Percentiles rank a stretch among this genome's conserved stretches.
Evolutionary conservation across 345 rosid genomes (phyloP).

Genomic region (Pseudoturritis turrita): DNA sequence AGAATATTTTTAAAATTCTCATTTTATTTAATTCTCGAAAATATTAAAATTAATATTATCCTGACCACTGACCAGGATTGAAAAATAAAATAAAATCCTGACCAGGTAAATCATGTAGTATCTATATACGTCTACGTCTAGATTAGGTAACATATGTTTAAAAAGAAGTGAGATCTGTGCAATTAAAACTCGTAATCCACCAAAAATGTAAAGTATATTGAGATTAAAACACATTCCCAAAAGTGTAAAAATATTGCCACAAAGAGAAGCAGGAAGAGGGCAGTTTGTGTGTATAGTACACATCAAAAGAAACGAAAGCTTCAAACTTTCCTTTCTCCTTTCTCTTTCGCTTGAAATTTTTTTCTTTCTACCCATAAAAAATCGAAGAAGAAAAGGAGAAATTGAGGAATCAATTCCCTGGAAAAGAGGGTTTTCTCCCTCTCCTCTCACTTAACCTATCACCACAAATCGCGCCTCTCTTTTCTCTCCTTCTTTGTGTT

Average conservation of each 20-base stretch:
- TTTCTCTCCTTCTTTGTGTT: background rate
- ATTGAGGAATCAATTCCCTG: constrained; percentile 20
- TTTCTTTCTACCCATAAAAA: constrained; percentile 1
- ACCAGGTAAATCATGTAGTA: background rate
- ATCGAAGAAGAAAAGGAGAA: background rate
- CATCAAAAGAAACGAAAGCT: constrained; percentile 32
- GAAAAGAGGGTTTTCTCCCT: constrained; percentile 24
- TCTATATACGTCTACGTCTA: background rate
- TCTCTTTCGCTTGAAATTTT: constrained; percentile 24
- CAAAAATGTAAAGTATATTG: constrained; percentile 2
- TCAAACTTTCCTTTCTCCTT: constrained; percentile 32
- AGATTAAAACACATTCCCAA: constrained; percentile 1
- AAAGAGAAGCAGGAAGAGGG: background rate
- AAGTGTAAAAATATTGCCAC: background rate
- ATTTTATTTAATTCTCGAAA: too few species aligned
- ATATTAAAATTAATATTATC: too few species aligned
- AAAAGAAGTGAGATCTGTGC: background rate
- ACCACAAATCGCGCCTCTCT: constrained; percentile 15
- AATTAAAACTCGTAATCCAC: constrained; percentile 15
- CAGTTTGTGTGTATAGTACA: constrained; percentile 12
- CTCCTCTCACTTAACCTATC: constrained; percentile 9
- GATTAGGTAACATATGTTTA: constrained; percentile 19
- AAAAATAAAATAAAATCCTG: too few species aligned
- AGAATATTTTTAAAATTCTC: too few species aligned
- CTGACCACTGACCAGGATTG: too few species aligned